Conservation (phyloP, 768 basidiomycete genomes). For the Xanthoconium stramineum region DNA sequence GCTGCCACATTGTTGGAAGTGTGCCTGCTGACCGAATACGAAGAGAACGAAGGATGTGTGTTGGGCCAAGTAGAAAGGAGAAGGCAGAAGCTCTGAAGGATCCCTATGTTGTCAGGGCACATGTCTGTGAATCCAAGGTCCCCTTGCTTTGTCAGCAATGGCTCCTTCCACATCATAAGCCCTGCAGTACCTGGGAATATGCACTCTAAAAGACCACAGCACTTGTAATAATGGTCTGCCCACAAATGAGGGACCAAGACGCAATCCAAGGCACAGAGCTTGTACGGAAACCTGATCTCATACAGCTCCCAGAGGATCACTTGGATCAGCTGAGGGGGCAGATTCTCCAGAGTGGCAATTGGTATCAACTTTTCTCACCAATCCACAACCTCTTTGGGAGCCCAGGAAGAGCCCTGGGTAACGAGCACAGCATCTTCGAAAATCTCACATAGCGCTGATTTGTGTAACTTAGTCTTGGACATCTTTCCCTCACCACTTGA, state of each 20-base stretch:
- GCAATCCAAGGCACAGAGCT: background rate
- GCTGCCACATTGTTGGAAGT: no score
- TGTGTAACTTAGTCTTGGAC: background rate
- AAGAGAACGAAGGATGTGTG: background rate
- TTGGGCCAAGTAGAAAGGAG: constrained; percentile 1
- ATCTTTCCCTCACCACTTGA: background rate
- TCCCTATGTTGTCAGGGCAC: background rate
- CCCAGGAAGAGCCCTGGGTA: background rate
- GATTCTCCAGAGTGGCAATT: background rate
- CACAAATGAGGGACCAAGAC: background rate
- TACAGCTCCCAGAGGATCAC: background rate
- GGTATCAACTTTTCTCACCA: background rate
- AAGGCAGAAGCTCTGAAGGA: background rate
- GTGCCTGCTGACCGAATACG: background rate
- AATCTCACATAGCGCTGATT: background rate
- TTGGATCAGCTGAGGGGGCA: background rate
- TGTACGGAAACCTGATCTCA: background rate
- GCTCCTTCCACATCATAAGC: background rate
- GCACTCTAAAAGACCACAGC: background rate
- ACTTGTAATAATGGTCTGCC: background rate
- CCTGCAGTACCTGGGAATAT: background rate
- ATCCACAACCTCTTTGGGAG: background rate
- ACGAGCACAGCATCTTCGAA: background rate
- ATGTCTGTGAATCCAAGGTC: background rate
- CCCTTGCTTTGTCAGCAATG: background rate